A percentile compares a stretch with the other conserved stretches of the same genome.
These are phyloP conservation scores for Royoungia palumana DNA, from an alignment of 768 basidiomycete genomes.

Conservation along the genomic window DNA sequence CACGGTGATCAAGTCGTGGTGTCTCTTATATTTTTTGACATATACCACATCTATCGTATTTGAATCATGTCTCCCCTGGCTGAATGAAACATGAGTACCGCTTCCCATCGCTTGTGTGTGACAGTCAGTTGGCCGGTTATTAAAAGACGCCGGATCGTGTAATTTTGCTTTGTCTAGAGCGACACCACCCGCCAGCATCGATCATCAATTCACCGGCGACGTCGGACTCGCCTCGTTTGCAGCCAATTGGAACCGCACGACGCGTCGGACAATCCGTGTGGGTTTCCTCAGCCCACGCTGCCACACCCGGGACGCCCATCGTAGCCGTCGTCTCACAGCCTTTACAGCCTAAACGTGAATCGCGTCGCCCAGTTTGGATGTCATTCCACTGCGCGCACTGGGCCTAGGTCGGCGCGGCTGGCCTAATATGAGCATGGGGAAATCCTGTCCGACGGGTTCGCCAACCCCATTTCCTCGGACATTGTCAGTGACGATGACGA, in stretches of 20 bases:
- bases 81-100: conserved; percentile 1
- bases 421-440: no score
- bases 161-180: neutral
- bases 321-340: neutral
- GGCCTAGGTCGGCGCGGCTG: no score
- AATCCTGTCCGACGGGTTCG: no score
- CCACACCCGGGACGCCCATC: no score
- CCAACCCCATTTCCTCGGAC: no score
- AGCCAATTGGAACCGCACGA: neutral
- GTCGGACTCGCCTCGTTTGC: neutral
- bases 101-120: neutral
- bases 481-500: no score
- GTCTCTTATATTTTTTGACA: conserved; percentile 34
- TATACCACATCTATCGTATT: conserved; percentile 24
- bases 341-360: neutral
- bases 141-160: neutral
- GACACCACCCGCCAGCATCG: no score
- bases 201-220: conserved; percentile 3
- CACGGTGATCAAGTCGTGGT: conserved; percentile 20
- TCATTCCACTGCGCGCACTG: no score
- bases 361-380: no score
- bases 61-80: neutral
- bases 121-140: conserved; percentile 1
- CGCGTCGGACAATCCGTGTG: neutral
- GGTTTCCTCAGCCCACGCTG: no score